These are phyloP conservation scores for Aotearoamyces nothofagi DNA, from an alignment of 2,329 filamentous ascomycete genomes.

Conservation along the genomic window DNA sequence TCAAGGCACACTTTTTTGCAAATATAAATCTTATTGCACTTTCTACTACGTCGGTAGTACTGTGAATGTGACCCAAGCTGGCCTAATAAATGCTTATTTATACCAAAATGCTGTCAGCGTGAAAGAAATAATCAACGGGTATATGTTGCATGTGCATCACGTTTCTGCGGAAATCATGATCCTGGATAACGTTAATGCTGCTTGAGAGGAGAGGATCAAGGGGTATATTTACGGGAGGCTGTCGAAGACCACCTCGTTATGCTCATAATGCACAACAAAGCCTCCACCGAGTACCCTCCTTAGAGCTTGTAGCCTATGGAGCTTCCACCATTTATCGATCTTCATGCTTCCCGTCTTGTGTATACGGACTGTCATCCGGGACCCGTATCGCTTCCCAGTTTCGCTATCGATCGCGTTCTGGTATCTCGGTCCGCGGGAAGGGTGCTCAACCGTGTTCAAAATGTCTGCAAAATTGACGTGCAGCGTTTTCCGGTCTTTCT, in stretches of 20 bases:
- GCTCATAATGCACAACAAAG: constrained; percentile 46
- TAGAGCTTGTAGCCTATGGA: constrained; percentile 45
- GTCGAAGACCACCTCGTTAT: constrained; percentile 44
- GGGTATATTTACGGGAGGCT: constrained; percentile 29
- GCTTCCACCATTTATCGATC: constrained; percentile 63
- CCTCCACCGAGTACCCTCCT: constrained; percentile 44
- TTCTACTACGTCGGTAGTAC: too few species aligned
- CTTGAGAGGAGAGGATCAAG: too few species aligned
- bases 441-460: constrained; percentile 49
- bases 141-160: too few species aligned
- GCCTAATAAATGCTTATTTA: too few species aligned
- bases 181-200: too few species aligned
- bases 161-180: too few species aligned
- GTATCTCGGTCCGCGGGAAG: constrained; percentile 49
- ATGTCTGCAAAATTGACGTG: constrained; percentile 53
- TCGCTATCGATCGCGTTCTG: constrained; percentile 47
- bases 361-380: constrained; percentile 44
- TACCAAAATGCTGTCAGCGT: too few species aligned
- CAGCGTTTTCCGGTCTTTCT: constrained; percentile 50
- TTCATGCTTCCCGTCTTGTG: constrained; percentile 41
- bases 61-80: too few species aligned
- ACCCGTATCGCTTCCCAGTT: constrained; percentile 43
- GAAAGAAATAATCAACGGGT: too few species aligned
- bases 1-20: too few species aligned
- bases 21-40: too few species aligned